Conservation (phyloP, 2,329 filamentous ascomycete genomes). For the Trichophyton benhamiae region DNA sequence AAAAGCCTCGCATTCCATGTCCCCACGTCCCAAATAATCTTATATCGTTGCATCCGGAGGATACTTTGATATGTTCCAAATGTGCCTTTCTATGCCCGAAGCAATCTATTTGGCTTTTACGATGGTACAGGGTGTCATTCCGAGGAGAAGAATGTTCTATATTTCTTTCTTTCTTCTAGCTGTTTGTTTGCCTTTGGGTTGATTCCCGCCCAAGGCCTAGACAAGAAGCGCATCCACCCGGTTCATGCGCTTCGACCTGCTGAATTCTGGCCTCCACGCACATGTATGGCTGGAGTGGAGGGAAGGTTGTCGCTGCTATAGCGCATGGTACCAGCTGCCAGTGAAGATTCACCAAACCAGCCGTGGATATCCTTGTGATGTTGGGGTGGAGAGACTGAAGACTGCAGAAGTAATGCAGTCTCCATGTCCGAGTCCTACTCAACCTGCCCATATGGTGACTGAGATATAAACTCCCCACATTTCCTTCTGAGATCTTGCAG, state of each 20-base stretch:
- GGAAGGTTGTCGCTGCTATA: background rate
- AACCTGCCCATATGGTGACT: background rate
- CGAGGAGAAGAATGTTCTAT: conserved; percentile 2
- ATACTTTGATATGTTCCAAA: background rate
- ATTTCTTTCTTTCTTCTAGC: background rate
- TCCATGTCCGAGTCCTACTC: background rate
- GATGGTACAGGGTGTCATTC: background rate
- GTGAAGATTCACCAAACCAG: background rate
- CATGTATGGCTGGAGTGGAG: background rate
- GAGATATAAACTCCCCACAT: conserved; percentile 5
- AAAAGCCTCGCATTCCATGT: background rate
- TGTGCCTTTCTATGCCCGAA: background rate
- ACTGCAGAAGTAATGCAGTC: background rate
- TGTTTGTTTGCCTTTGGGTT: background rate
- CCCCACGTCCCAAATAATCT: background rate
- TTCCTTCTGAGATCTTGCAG: background rate
- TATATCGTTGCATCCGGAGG: conserved; percentile 1
- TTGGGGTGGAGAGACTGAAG: background rate
- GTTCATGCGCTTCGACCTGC: conserved; percentile 4
- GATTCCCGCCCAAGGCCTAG: background rate
- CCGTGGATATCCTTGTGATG: conserved; percentile 3
- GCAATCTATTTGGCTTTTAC: background rate
- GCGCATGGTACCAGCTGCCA: background rate
- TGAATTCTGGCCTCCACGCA: background rate
- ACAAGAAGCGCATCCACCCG: conserved; percentile 4